Base-by-base conservation (phyloP, 2,329 filamentous ascomycete genomes). In the Neofusicoccum umdonicola region DNA sequence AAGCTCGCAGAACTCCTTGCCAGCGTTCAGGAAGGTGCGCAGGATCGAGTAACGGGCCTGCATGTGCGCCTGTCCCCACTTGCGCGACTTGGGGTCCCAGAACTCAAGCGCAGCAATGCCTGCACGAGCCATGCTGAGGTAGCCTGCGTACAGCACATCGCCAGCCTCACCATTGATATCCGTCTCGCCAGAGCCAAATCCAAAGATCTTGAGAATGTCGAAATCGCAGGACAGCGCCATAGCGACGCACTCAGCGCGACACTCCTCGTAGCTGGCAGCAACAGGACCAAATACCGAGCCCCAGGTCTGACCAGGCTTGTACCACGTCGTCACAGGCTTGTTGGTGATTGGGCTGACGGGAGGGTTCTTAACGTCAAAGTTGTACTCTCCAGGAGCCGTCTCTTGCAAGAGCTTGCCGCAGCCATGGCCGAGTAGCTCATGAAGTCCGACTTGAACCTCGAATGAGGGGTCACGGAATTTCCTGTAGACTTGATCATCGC, bases 221-320 rank as follows among this genome's bases (percentile, higher is more conserved):
- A 96, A 97, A 72, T 97, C 93, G 78, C 93, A 96, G 73, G 89
- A 87, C 4, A 98, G 83, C 47, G 88, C 89, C 93, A 97, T 97
- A 60, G 93, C 94, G 11, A 97, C 93, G 71, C 93, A 90, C 76
- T 98, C 94, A 4, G 94, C 94, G 63, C 94, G 88, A 76, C 94
- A 98, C 78, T 98, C 94, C 78, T 98, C 94, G 73, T 97, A 97
- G 15, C 89, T 91, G 3, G 90, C 92, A 42, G 93, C 92, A 68
- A 96, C 87, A 66, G 90, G 87, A 31, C 93, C 93, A 73, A 98
- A 98, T 0, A 97, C 92, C 4, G 89, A 92, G 64, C 92, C 91
- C 93, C 93, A 98, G 0, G 94, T 98, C 78, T 97, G 92, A 2
- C 93, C 93, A 2, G 92, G 92, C 78, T 95, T 96, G 82, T 98